Conservation (phyloP, 1,139 yeast genomes). For the Kodamaea sp. region DNA sequence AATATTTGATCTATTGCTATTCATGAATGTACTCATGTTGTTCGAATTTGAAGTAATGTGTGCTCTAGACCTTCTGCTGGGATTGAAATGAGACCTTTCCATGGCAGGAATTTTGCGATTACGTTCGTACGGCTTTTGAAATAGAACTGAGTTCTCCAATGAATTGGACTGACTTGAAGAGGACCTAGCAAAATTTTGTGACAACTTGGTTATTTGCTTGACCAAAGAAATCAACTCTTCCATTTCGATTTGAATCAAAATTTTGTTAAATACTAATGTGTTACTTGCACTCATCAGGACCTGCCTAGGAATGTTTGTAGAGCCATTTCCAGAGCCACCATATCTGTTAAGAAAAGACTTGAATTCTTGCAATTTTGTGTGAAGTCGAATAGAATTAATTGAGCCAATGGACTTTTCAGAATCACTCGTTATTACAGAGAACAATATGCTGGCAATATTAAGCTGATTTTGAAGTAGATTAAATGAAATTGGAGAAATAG, state of each 20-base stretch:
- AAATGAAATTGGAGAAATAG: conserved; percentile 40
- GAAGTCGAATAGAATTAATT: conserved; percentile 21
- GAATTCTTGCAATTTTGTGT: conserved; percentile 25
- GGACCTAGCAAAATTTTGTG: conserved; percentile 3
- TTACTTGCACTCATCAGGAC: conserved; percentile 20
- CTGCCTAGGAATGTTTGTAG: conserved; percentile 25
- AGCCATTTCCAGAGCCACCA: conserved; percentile 18
- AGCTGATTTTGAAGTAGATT: conserved; percentile 31
- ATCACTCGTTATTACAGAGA: conserved; percentile 8
- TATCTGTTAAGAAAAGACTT: conserved; percentile 23
- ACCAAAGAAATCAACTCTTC: conserved; percentile 15
- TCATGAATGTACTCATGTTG: conserved; percentile 8
- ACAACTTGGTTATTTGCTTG: conserved; percentile 14
- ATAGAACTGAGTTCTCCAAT: conserved; percentile 16
- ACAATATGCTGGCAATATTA: conserved; percentile 30
- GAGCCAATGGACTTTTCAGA: conserved; percentile 10
- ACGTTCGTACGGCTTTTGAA: conserved; percentile 1
- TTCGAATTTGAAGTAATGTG: conserved; percentile 10
- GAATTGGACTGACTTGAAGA: conserved; percentile 16
- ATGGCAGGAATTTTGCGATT: conserved; percentile 3
- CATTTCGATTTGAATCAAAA: conserved; percentile 17
- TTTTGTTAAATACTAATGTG: conserved; percentile 20
- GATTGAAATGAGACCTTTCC: conserved; percentile 14
- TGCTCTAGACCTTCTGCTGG: conserved; percentile 19
- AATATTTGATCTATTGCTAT: conserved; percentile 10